Evolutionary conservation across 1,284 basidiomycete species (phyloP), one percentile per base, ranked within the genome.

Genomic region (Rhodotorula glutinis): DNA sequence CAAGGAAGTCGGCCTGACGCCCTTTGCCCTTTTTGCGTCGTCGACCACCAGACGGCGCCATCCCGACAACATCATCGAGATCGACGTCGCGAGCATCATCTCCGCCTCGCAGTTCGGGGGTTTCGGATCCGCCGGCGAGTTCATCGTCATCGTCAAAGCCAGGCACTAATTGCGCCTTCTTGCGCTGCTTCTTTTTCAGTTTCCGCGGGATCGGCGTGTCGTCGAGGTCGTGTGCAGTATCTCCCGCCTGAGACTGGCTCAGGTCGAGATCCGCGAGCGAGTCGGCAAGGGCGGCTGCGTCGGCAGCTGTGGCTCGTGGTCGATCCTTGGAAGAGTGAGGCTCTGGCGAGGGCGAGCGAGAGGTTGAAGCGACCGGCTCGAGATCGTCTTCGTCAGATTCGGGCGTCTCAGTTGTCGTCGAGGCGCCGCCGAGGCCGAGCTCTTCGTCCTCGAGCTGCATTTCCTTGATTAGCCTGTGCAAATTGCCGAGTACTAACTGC

Each of bases 371-470:
- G 56, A 55, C 19, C 19, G 46, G 23, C 2, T 40, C 38, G 65
- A 3, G 29, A 29, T 25, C 23, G 44, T 57, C 40, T 4, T 62
- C 3, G 62, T 47, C 4, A 53, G 29, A 21, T 30, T 53, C 55
- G 47, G 47, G 49, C 16, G 49, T 51, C n/a, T 38, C 33, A 17
- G n/a, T n/a, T 11, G 11, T n/a, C 27, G 49, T n/a, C 23, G 49
- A 51, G n/a, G 49, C 19, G 13, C 40, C 21, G 55, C 54, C 69
- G n/a, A 79, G 69, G 2, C 82, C 85, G 16, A 93, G 78, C 67
- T 85, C 85, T 73, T 87, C 85, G 67, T 91, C 84, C 74, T 97
- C 92, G 63, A 82, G 81, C 73, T 84, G 77, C 87, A 96, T 94
- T 77, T 90, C 83, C 65, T 81, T 80, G 77, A 85, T 85, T 62